Evolutionary conservation across 2,329 filamentous ascomycete species (phyloP).

Genomic region (Domatiomyces globalis): DNA sequence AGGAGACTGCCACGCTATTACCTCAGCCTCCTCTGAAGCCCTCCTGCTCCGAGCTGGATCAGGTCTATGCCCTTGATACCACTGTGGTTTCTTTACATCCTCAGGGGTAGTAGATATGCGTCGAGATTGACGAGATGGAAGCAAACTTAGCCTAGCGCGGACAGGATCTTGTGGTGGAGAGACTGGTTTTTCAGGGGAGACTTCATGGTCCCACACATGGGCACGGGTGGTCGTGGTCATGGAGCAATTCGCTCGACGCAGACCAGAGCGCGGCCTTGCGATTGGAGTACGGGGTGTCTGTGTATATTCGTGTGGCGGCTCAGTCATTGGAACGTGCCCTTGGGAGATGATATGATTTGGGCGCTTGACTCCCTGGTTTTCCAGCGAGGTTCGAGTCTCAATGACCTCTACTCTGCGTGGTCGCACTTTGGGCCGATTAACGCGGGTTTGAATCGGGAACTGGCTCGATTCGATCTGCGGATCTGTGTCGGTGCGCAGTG

Average conservation of each 20-base stretch:
- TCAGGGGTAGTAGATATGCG: neutral
- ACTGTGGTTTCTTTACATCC: neutral
- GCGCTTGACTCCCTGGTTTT: neutral
- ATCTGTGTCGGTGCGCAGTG: neutral
- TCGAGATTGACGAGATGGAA: neutral
- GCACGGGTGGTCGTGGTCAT: neutral
- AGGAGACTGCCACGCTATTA: neutral
- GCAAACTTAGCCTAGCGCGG: neutral
- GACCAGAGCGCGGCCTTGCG: neutral
- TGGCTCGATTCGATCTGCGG: neutral
- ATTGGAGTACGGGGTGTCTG: neutral
- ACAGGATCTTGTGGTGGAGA: neutral
- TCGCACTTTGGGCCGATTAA: neutral
- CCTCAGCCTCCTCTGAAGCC: neutral
- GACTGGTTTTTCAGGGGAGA: neutral
- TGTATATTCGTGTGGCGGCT: neutral
- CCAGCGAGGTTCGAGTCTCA: neutral
- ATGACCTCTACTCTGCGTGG: neutral
- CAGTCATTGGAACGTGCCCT: neutral
- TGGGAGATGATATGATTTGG: neutral
- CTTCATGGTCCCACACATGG: neutral
- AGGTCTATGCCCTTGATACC: too few species aligned
- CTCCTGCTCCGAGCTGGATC: neutral
- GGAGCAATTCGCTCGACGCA: neutral
- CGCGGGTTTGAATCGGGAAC: neutral